Percentiles rank a stretch among this genome's conserved stretches.
phyloP scores from a whole-genome alignment of 2,329 filamentous ascomycete species.

The Lecanicillium sp. region DNA sequence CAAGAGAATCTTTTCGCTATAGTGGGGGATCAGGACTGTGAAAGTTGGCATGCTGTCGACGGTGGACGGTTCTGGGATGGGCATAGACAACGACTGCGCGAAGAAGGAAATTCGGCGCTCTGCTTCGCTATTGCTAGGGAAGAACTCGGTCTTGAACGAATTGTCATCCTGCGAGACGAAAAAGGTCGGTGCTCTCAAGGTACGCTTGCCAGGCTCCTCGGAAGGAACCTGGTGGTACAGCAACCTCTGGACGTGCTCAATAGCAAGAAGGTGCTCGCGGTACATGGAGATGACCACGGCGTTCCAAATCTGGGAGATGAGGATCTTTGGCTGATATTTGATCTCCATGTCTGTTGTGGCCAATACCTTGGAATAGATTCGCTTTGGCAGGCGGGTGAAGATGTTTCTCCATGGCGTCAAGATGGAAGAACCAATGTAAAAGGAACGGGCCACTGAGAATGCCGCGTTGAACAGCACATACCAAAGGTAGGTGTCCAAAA shows the following conservation, averaged over 20 bases:
- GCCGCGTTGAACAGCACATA: slow-evolving; percentile 92
- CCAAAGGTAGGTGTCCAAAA: slow-evolving; percentile 96
- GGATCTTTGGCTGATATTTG: slow-evolving; percentile 98
- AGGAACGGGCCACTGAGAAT: slow-evolving; percentile 90
- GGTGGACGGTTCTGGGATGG: slow-evolving; percentile 91
- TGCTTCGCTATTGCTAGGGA: slow-evolving; percentile 87
- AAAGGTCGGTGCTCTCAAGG: slow-evolving; percentile 89
- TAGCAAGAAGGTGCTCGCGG: slow-evolving; percentile 90
- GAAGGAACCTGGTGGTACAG: slow-evolving; percentile 98
- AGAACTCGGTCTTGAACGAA: slow-evolving; percentile 99
- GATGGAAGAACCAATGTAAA: slow-evolving; percentile 97
- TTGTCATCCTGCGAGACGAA: slow-evolving; percentile 99
- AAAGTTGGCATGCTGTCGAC: slow-evolving; percentile 99
- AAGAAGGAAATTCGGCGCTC: slow-evolving; percentile 99
- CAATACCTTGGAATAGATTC: slow-evolving; percentile 96
- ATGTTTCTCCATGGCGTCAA: slow-evolving; percentile 99
- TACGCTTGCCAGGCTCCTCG: slow-evolving; percentile 96
- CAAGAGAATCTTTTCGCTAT: slow-evolving; percentile 94
- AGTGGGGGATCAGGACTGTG: slow-evolving; percentile 95
- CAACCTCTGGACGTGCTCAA: slow-evolving; percentile 97
- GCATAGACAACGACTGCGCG: slow-evolving; percentile 91
- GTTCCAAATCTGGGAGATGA: slow-evolving; percentile 99
- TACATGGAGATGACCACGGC: slow-evolving; percentile 99
- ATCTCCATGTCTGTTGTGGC: slow-evolving; percentile 99
- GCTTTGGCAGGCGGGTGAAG: slow-evolving; percentile 94